Evolutionary conservation across 1,284 basidiomycete species (phyloP).

Genomic region (Athelia sp.): DNA sequence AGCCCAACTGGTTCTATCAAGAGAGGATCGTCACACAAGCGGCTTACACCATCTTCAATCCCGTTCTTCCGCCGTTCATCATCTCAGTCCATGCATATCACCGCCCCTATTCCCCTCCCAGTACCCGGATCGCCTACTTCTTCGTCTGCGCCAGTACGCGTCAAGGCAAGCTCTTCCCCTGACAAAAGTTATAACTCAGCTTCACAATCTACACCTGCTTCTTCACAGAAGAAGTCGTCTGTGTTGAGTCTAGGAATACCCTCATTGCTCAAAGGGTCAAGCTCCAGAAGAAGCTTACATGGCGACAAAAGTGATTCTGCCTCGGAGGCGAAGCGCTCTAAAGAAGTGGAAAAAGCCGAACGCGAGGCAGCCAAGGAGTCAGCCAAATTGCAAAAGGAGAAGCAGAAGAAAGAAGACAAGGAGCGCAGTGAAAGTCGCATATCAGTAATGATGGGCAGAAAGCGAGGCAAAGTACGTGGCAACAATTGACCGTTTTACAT

Average conservation of each 20-base stretch:
- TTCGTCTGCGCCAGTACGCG: slow-evolving; percentile 33
- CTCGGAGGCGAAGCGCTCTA: slow-evolving; percentile 12
- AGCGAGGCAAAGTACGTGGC: slow-evolving; percentile 80
- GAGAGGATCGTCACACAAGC: slow-evolving; percentile 57
- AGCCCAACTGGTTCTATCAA: slow-evolving; percentile 66
- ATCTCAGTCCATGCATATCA: slow-evolving; percentile 78
- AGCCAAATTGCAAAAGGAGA: slow-evolving; percentile 47
- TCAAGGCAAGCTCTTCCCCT: slow-evolving; percentile 42
- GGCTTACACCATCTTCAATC: slow-evolving; percentile 90
- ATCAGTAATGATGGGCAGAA: slow-evolving; percentile 83
- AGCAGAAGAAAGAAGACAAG: slow-evolving; percentile 72
- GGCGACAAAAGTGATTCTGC: slow-evolving; percentile 54
- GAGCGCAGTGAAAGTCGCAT: slow-evolving; percentile 82
- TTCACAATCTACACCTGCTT: slow-evolving; percentile 50
- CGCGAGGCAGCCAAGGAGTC: slow-evolving; percentile 36
- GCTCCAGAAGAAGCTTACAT: slow-evolving; percentile 75
- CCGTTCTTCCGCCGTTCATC: slow-evolving; percentile 94
- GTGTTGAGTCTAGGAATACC: slow-evolving; percentile 74
- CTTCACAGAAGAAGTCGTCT: slow-evolving; percentile 70
- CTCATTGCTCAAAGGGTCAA: slow-evolving; percentile 80
- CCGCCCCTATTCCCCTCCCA: slow-evolving; percentile 29
- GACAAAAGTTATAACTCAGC: slow-evolving; percentile 46
- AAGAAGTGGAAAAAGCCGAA: slow-evolving; percentile 37
- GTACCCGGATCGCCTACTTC: slow-evolving; percentile 52
- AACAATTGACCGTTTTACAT: slow-evolving; percentile 10